A percentile compares a stretch with the other conserved stretches of the same genome.
Evolutionary conservation across 1,284 basidiomycete species (phyloP).

Genomic region (Coriolopsis trogii): DNA sequence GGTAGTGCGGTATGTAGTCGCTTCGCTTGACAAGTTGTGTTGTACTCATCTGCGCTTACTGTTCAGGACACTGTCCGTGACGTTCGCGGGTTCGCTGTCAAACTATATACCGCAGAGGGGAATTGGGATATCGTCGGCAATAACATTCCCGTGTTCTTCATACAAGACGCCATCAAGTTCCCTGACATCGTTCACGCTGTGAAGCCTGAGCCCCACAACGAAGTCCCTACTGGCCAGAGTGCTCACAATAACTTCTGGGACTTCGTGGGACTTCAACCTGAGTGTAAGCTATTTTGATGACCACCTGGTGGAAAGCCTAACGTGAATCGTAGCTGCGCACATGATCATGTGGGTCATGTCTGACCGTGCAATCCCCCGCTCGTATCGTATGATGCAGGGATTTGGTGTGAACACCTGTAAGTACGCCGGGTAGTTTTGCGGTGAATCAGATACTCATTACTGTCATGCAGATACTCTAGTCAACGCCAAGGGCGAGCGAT

Average conservation of each 20-base stretch:
- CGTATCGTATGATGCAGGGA: constrained; percentile 85
- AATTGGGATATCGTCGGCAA: constrained; percentile 87
- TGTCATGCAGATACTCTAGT: constrained; percentile 50
- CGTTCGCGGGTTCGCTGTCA: constrained; percentile 81
- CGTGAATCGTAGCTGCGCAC: constrained; percentile 55
- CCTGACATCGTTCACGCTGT: constrained; percentile 82
- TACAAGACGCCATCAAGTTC: constrained; percentile 85
- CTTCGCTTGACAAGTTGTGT: background rate
- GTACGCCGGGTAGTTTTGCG: background rate
- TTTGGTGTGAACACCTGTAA: constrained; percentile 81
- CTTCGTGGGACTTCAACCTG: constrained; percentile 66
- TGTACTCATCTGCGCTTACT: constrained; percentile 19
- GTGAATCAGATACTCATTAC: background rate
- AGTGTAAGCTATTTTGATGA: constrained; percentile 42
- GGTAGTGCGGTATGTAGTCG: constrained; percentile 63
- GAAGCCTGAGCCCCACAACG: constrained; percentile 81
- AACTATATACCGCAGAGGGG: constrained; percentile 80
- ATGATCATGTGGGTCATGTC: constrained; percentile 87
- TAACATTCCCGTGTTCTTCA: constrained; percentile 83
- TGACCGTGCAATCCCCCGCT: constrained; percentile 80
- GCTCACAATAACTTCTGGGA: constrained; percentile 91
- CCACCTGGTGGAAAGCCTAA: background rate
- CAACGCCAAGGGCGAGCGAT: constrained; percentile 64
- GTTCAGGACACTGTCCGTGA: constrained; percentile 77
- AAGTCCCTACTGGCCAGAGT: constrained; percentile 63